Evolutionary conservation across 2,329 filamentous ascomycete species (phyloP), one percentile per base, ranked within the genome.

Genomic region (Colletotrichum sp.): DNA sequence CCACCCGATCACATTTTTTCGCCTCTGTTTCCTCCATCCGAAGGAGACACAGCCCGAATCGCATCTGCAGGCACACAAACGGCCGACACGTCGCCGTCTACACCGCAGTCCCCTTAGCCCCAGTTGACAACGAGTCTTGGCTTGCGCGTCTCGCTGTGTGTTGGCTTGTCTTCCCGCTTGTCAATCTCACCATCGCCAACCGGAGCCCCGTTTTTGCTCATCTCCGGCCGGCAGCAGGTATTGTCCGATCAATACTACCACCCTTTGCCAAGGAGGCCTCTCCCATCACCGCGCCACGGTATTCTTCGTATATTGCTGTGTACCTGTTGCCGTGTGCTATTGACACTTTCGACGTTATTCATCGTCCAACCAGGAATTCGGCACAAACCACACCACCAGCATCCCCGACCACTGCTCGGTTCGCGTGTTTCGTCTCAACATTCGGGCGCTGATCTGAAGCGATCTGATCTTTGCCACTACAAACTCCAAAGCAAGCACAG

Each of bases 341-440:
- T 6, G 30, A 39, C 60, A 39, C 8, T 34, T 63, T 34, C 60
- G 43, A 52, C n/a, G n/a, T 52, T 52, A 21, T 52, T 52, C 43
- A 21, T 52, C 32, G 32, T 34, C 43, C 43, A n/a, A 28, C 34
- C 18, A 72, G 34, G 18, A 18, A 63, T 18, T 28, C 26, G 67
- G 48, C 59, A 52, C 18, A 48, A 36, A 59, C 65, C 59, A 34
- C 39, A 36, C 32, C 9, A 10, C 39, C 55, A 24, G 63, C 28
- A 14, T 63, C 66, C 71, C 71, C 65, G 28, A 68, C 24, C 21
- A 60, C 59, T 74, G 74, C 74, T 76, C 74, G 74, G 74, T 76
- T 76, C 74, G 70, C 65, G 74, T 52, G 43, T 76, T 76, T 76
- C 74, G 74, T 76, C 74, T 76, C 70, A 76, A 36, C 59, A 48